Evolutionary conservation across 345 rosid species (phyloP), one percentile per base, ranked within the genome.

Genomic region (Acer saccharum): DNA sequence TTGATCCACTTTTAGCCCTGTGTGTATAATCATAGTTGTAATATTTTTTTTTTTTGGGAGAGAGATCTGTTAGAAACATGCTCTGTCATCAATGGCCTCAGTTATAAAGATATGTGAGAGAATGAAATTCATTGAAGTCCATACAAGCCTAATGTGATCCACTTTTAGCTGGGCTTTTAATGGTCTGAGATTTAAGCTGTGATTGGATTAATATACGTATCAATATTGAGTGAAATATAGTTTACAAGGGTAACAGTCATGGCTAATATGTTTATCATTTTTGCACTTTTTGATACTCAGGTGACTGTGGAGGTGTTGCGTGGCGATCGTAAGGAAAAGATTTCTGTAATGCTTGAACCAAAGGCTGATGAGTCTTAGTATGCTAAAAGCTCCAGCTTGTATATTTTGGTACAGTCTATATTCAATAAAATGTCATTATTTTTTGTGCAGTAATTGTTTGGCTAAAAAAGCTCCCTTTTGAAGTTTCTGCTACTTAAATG

Each of bases 301-400:
- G 92, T 93, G 78, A 86, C 71, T 1, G 94, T 95, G 77, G 98
- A 93, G 87, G 97, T 95, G 54, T 81, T 95, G 78, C 93, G 98
- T 2, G 97, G 98, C 4, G 98, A 95, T 82, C 99, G 88, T 71
- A 92, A 93, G 84, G 99, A 95, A 86, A 91, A 92, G 84, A 91
- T 95, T 74, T 87, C 97, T 1, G 95, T 95, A 63, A 74, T 57
- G 65, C 98, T 95, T 21, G 98, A 95, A 86, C 92, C 99, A 29
- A 95, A 90, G 82, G 83, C 92, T 6, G 98, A 93, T 17, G 94
- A 93, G 79, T 82, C 98, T 4, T 95, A 84, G 82, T 76, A 67
- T 71, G 71, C 55, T 17, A 44, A 61, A 44, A 18, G 81, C 65
- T 70, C 70, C 13, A 70, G 76, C 25, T 68, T 78, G 79, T 81